Conservation (phyloP, 1,284 basidiomycete species). For the Neonothopanus nambi region DNA sequence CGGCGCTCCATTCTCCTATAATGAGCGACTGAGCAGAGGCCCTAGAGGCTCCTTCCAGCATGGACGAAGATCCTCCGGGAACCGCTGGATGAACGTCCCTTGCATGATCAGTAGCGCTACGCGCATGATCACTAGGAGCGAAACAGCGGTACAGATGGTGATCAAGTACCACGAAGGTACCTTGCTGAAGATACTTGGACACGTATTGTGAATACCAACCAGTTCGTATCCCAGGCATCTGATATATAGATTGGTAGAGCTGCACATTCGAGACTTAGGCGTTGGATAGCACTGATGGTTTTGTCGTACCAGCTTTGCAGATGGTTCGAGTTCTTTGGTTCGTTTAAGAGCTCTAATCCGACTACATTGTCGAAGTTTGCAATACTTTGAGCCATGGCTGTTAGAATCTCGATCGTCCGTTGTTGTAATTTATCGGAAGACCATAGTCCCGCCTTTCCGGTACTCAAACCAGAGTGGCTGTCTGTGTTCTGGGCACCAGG, state of each 20-base stretch:
- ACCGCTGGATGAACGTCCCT: constrained; percentile 33
- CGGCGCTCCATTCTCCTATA: constrained; percentile 86
- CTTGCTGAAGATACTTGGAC: neutral
- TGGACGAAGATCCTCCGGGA: constrained; percentile 39
- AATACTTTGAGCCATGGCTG: constrained; percentile 8
- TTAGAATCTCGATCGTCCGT: constrained; percentile 10
- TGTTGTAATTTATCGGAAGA: constrained; percentile 8
- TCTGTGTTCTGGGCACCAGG: constrained; percentile 78
- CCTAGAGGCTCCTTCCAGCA: constrained; percentile 43
- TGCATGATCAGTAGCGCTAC: constrained; percentile 61
- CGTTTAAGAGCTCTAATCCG: constrained; percentile 84
- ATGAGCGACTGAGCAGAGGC: constrained; percentile 60
- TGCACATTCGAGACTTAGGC: constrained; percentile 47
- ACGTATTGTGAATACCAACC: constrained; percentile 48
- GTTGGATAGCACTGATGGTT: constrained; percentile 58
- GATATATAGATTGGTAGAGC: constrained; percentile 66
- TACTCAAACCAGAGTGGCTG: constrained; percentile 52
- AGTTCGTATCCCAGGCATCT: constrained; percentile 77
- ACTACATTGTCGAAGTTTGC: constrained; percentile 56
- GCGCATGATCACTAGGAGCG: constrained; percentile 59
- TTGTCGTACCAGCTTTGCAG: constrained; percentile 68
- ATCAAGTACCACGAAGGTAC: constrained; percentile 59
- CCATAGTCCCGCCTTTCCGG: constrained; percentile 11
- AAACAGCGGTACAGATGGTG: constrained; percentile 90
- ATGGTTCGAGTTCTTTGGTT: constrained; percentile 57